Base-by-base conservation (phyloP, 768 basidiomycete species). In the Boletus subcaerulescens region DNA sequence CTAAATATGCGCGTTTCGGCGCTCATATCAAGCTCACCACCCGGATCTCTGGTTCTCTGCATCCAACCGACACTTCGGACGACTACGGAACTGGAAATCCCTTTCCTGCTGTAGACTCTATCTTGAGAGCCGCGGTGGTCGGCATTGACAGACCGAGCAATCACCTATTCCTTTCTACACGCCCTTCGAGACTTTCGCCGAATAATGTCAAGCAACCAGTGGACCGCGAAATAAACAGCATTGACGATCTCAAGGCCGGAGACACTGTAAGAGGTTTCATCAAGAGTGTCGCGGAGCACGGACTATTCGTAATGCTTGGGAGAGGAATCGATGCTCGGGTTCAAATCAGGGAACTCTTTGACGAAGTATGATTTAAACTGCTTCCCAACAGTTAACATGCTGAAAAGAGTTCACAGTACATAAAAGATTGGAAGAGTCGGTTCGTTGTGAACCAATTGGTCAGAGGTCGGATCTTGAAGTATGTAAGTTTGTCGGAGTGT, bases 341-440 rank as follows among this genome's bases (percentile, higher is more conserved):
- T 26, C 93, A 96, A 73, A 98, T 98, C 66, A 85, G 81, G 65
- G 92, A 97, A 71, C 80, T 96, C 5, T 97, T 96, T 66, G 91
- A 97, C 64, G 93, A 94, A 62, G 83, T 82, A 62, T 59, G 56
- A 20, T 20, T 17, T 49, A 29, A 54, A 17, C 13, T 52, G 26
- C 26, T 49, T 52, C 17, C 1, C 11, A 12, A 18, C 4, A 11
- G 12, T 18, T 14, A 3, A 45, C 29, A 38, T 51, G 15, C 60
- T 69, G 33, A 63, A 57, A 41, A 42, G 8, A 38, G 43, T 57
- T 20, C 22, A 40, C 61, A 97, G 92, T 98, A 83, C 71, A 82
- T 98, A 64, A 97, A 98, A 72, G 95, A 98, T 39, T 99, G 96
- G 96, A 89, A 95, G 73, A 75, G 79, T 26, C 82, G 79, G 20